These are phyloP conservation scores for Thelephora aurantiotincta DNA, from an alignment of 768 basidiomycete genomes.

Conservation along the genomic window DNA sequence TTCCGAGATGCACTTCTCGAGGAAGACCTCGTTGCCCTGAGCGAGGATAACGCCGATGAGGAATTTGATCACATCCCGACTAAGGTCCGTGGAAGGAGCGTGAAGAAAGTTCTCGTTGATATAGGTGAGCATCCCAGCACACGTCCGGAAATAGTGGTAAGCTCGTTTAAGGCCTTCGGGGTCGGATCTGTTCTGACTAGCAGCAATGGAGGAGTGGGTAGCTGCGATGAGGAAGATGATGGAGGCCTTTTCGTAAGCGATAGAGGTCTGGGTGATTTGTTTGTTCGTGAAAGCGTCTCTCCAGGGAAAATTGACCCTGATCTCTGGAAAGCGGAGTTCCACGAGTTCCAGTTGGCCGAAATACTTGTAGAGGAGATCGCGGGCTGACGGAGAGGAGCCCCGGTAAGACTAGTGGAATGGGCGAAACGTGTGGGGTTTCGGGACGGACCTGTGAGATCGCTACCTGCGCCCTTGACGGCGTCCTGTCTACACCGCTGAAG, in stretches of 20 bases:
- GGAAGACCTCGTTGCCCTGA: conserved; percentile 92
- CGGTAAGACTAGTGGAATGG: conserved; percentile 1
- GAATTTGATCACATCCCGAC: conserved; percentile 89
- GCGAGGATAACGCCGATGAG: conserved; percentile 78
- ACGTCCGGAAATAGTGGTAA: conserved; percentile 81
- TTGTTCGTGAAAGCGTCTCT: conserved; percentile 94
- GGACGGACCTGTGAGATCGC: conserved; percentile 76
- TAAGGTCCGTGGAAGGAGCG: conserved; percentile 90
- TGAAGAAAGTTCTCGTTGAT: conserved; percentile 99
- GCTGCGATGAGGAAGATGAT: conserved; percentile 93
- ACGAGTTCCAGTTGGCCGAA: conserved; percentile 97
- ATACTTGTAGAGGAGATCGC: conserved; percentile 96
- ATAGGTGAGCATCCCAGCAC: conserved; percentile 94
- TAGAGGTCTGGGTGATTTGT: conserved; percentile 85
- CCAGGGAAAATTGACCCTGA: conserved; percentile 94
- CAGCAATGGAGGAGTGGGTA: conserved; percentile 85
- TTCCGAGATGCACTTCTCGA: conserved; percentile 89
- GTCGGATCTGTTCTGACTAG: conserved; percentile 72
- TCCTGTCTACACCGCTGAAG: conserved; percentile 91
- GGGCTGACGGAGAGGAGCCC: conserved; percentile 28
- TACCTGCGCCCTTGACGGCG: conserved; percentile 91
- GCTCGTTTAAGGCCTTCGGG: conserved; percentile 89
- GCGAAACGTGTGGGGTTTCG: background rate
- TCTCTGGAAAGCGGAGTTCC: conserved; percentile 92
- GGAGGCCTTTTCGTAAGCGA: conserved; percentile 97